Percentiles rank a stretch among this genome's conserved stretches.
Evolutionary conservation across 345 rosid species (phyloP).

Genomic region (Atalantia buxifolia): DNA sequence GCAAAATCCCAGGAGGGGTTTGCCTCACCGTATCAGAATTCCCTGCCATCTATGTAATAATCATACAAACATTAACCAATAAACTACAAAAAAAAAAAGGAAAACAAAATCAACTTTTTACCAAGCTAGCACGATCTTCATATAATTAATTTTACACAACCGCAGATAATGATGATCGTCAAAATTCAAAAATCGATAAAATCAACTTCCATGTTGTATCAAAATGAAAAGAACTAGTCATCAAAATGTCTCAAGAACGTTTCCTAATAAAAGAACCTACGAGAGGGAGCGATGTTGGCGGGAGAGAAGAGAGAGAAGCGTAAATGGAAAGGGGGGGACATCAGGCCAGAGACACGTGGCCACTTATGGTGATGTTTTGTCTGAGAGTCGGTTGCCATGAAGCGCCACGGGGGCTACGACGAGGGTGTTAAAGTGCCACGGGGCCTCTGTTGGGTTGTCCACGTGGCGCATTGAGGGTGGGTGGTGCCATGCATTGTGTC

Average conservation of each 20-base stretch:
- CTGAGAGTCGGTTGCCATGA: neutral
- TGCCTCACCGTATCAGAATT: slow-evolving; percentile 33
- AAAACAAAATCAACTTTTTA: neutral
- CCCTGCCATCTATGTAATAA: slow-evolving; percentile 32
- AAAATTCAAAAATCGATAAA: neutral
- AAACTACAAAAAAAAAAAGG: neutral
- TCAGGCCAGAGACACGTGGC: slow-evolving; percentile 21
- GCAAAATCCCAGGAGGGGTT: slow-evolving; percentile 71
- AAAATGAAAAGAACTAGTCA: neutral
- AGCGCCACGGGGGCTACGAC: slow-evolving; percentile 5
- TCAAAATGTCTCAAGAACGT: neutral
- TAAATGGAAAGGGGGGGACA: neutral
- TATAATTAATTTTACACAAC: neutral
- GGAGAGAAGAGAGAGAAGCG: slow-evolving; percentile 31
- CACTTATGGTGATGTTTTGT: neutral
- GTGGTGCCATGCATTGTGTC: neutral
- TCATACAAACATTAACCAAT: neutral
- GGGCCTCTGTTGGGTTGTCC: neutral
- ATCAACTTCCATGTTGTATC: neutral
- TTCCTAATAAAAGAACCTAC: neutral
- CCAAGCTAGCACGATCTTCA: slow-evolving; percentile 2
- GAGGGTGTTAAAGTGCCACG: neutral
- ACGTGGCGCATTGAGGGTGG: neutral
- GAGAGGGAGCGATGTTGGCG: slow-evolving; percentile 66
- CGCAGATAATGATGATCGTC: neutral